Evolutionary conservation across 768 basidiomycete species (phyloP), one percentile per base, ranked within the genome.

Genomic region (Mycena olivaceomarginata): DNA sequence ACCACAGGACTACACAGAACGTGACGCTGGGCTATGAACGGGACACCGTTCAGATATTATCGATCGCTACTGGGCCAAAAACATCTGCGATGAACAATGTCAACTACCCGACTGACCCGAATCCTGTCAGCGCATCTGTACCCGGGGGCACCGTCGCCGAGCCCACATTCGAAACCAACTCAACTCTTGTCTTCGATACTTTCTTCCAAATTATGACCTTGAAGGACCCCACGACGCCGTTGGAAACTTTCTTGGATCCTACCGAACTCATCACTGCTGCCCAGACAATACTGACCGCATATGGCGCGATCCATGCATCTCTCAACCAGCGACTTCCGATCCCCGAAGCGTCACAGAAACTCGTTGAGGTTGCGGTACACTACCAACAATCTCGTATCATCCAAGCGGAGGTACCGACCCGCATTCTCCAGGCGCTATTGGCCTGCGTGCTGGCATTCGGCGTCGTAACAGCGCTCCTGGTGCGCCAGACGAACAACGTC

Each of bases 191-290:
- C 40, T 71, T 67, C 43, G 70, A 76, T 39, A 67, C 69, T 5
- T 12, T 76, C 3, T 64, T 76, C 46, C 69, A 76, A 41, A 43
- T 76, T 45, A 51, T 76, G 48, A 71, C 63, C 16, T 70, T 76
- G 5, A 48, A 66, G 8, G 39, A 76, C 39, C 45, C 63, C 15
- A 72, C 75, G 9, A 66, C 53, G 18, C 70, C 75, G 12, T 64
- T 72, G n/a, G 62, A 25, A 5, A 60, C 62, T 5, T 76, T 71
- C 64, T 48, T 76, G 5, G 43, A 76, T 22, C 62, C 75, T 18
- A 18, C 20, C 7, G 9, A 6, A 15, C 37, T 76, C 31, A 67
- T 65, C 12, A 39, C 40, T 8, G 75, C 75, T 4, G 69, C 43
- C 13, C 63, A 76, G 37, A 22, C 56, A 11, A 22, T 75, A 15